These are phyloP conservation scores for Bremia lactucae DNA, from an alignment of 352 stramenopile species.

Conservation along the genomic window DNA sequence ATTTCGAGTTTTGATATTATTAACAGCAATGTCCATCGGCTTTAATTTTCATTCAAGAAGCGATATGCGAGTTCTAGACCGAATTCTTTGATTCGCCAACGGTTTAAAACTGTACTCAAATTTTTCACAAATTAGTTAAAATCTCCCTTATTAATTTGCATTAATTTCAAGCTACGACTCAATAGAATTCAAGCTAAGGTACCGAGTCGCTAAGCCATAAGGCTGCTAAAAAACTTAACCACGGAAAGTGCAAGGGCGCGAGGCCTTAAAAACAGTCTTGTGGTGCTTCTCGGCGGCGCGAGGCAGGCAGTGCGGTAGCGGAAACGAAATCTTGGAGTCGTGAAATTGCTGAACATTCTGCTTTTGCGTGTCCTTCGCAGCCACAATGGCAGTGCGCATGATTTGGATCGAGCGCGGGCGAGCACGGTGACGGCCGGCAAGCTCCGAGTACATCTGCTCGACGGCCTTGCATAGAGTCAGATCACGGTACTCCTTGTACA, in stretches of 20 bases:
- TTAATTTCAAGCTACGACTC: no score
- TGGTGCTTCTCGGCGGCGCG: slow-evolving; percentile 91
- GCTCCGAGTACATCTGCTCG: slow-evolving; percentile 98
- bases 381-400: slow-evolving; percentile 95
- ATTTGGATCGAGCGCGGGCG: slow-evolving; percentile 98
- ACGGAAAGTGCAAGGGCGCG: slow-evolving; percentile 95
- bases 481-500: slow-evolving; percentile 99
- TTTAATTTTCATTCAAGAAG: no score
- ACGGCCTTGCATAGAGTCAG: slow-evolving; percentile 95
- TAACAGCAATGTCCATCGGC: no score
- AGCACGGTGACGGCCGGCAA: slow-evolving; percentile 95
- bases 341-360: slow-evolving; percentile 95
- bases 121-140: no score
- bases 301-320: slow-evolving; percentile 93
- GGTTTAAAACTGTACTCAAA: no score
- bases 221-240: slow-evolving; percentile 68
- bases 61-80: no score
- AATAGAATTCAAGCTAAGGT: no score
- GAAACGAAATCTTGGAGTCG: slow-evolving; percentile 96
- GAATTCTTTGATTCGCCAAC: no score
- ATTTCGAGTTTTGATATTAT: no score
- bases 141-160: no score
- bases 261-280: slow-evolving; percentile 93
- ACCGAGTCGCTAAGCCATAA: not conserved
- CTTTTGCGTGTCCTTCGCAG: slow-evolving; percentile 94